phyloP scores from a whole-genome alignment of 1,284 basidiomycete genomes.

The Agroathelia rolfsii region DNA sequence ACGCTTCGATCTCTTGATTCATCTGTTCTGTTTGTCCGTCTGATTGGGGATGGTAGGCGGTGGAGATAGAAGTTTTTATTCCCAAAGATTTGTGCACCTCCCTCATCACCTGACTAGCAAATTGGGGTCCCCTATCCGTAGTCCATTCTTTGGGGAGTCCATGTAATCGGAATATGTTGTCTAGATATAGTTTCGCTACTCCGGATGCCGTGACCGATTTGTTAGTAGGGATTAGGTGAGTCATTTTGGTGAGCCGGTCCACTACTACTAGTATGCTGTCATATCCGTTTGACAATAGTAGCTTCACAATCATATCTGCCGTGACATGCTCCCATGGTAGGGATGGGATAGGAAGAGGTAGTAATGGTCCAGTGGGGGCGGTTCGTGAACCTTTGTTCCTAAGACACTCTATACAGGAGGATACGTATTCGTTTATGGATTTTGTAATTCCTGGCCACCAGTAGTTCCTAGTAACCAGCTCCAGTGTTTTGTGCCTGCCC shows the following conservation, averaged over 20 bases:
- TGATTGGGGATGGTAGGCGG: too few species aligned
- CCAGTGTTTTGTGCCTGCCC: conserved; percentile 22
- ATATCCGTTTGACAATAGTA: too few species aligned
- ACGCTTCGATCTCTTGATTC: too few species aligned
- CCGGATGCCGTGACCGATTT: conserved; percentile 7
- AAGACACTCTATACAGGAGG: conserved; percentile 18
- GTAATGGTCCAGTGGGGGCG: conserved; percentile 8
- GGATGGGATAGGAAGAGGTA: conserved; percentile 1
- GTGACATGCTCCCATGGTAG: too few species aligned
- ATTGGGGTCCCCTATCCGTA: conserved; percentile 19
- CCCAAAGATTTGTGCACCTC: conserved; percentile 10
- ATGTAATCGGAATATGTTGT: conserved; percentile 12
- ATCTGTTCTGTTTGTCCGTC: too few species aligned
- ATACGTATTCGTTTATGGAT: conserved; percentile 17
- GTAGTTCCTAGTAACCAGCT: conserved; percentile 19
- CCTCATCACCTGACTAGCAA: conserved; percentile 18
- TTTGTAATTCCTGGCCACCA: conserved; percentile 22
- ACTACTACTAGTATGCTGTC: conserved; percentile 28
- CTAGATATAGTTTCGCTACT: conserved; percentile 14
- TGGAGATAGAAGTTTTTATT: too few species aligned
- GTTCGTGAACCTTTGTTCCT: conserved; percentile 14
- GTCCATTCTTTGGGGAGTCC: conserved; percentile 18
- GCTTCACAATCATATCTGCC: too few species aligned
- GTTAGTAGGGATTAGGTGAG: conserved; percentile 23
- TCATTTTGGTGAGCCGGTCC: conserved; percentile 28